These are phyloP conservation scores for Suhomyces maxii DNA, from an alignment of 1,139 yeast genomes.

Conservation along the genomic window DNA sequence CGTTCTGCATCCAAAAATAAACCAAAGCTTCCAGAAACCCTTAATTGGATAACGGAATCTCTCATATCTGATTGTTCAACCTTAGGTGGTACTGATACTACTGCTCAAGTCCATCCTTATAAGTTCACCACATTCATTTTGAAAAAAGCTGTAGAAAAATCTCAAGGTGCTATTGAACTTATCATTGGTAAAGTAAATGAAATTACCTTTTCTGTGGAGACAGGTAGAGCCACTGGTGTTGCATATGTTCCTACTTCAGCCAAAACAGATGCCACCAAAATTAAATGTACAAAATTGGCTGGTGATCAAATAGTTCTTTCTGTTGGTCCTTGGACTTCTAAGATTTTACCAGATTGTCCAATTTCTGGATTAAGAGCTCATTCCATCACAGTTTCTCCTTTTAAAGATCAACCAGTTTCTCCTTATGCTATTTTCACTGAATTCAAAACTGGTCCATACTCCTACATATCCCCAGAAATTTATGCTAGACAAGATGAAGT, in stretches of 20 bases:
- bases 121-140: conserved; percentile 82
- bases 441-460: conserved; percentile 61
- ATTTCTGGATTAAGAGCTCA: conserved; percentile 92
- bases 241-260: conserved; percentile 56
- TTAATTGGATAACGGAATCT: conserved; percentile 77
- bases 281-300: conserved; percentile 36
- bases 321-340: conserved; percentile 97
- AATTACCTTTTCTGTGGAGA: conserved; percentile 58
- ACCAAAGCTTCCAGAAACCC: conserved; percentile 60
- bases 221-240: conserved; percentile 68
- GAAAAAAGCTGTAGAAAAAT: conserved; percentile 69
- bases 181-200: conserved; percentile 81
- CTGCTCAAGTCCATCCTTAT: conserved; percentile 97
- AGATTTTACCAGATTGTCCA: conserved; percentile 86
- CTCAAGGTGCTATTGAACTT: conserved; percentile 78
- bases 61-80: conserved; percentile 74
- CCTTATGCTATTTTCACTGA: conserved; percentile 96
- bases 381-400: conserved; percentile 87
- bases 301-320: conserved; percentile 82
- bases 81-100: conserved; percentile 82
- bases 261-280: conserved; percentile 8
- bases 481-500: conserved; percentile 96
- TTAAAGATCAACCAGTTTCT: conserved; percentile 65
- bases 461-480: conserved; percentile 85
- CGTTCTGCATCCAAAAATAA: conserved; percentile 9